phyloP scores from a whole-genome alignment of 2,329 filamentous ascomycete species.

The Neofusicoccum sp. region DNA sequence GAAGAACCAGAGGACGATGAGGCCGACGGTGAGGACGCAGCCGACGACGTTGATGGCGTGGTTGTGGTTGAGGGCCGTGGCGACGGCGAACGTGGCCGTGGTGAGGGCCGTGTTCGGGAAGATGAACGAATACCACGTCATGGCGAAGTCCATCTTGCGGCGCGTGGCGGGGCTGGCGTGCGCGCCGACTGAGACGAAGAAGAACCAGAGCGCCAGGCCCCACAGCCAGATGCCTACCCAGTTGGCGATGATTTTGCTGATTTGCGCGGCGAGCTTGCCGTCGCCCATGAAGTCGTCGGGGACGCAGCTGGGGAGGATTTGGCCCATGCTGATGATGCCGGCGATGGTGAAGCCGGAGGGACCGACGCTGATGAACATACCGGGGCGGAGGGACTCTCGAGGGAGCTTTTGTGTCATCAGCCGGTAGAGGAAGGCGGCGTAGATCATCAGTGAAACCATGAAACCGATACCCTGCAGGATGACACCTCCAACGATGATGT shows the following conservation, averaged over 20 bases:
- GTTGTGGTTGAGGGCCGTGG: conserved; percentile 43
- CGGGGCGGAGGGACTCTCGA: conserved; percentile 70
- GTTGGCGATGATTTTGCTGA: conserved; percentile 56
- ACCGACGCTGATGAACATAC: conserved; percentile 83
- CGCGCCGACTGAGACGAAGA: conserved; percentile 74
- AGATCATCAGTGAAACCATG: conserved; percentile 72
- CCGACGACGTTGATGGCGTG: conserved; percentile 64
- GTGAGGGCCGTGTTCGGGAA: conserved; percentile 76
- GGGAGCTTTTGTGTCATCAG: conserved; percentile 87
- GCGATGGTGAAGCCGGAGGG: conserved; percentile 69
- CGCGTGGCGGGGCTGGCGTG: conserved; percentile 65
- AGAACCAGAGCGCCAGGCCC: conserved; percentile 82
- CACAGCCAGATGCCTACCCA: conserved; percentile 76
- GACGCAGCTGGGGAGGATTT: conserved; percentile 49
- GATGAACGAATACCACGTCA: conserved; percentile 83
- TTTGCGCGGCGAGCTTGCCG: conserved; percentile 53
- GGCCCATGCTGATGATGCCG: conserved; percentile 59
- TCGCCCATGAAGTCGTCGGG: conserved; percentile 57
- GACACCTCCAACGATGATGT: conserved; percentile 58
- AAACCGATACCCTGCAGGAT: conserved; percentile 65
- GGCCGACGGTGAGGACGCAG: conserved; percentile 62
- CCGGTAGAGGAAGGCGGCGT: conserved; percentile 78
- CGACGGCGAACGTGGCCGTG: conserved; percentile 71
- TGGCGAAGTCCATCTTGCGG: conserved; percentile 68
- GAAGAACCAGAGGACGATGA: conserved; percentile 66